Percentiles rank a stretch among this genome's conserved stretches.
These are phyloP conservation scores for Rhodotorula sp. DNA, from an alignment of 1,284 basidiomycete genomes.

Conservation along the genomic window DNA sequence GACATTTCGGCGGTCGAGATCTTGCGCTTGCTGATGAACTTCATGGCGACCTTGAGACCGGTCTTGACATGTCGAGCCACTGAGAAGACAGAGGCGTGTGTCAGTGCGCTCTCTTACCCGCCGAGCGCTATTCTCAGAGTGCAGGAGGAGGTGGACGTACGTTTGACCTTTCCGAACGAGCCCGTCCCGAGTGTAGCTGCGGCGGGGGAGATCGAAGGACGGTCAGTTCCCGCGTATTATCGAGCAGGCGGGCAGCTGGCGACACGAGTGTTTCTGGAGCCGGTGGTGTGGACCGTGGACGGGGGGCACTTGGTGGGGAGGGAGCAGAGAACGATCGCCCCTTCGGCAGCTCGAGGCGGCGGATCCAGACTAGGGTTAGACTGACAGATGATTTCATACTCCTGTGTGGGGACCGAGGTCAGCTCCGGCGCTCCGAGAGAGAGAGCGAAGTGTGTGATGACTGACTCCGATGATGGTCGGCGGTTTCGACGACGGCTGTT, in stretches of 20 bases:
- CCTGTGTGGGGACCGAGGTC: conserved; percentile 1
- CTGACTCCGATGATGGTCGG: conserved; percentile 25
- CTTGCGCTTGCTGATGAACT: conserved; percentile 92
- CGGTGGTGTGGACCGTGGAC: too few relatives aligned
- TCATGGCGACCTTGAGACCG: conserved; percentile 94
- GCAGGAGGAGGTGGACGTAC: conserved; percentile 57
- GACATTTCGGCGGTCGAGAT: conserved; percentile 90
- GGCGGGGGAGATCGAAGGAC: too few relatives aligned
- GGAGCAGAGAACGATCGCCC: neutral
- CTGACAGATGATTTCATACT: conserved; percentile 52
- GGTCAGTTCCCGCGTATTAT: conserved; percentile 7
- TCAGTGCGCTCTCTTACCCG: neutral
- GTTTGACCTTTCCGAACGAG: conserved; percentile 97
- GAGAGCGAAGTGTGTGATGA: neutral
- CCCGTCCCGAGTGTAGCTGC: conserved; percentile 61
- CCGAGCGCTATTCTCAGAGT: neutral
- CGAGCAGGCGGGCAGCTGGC: too few relatives aligned
- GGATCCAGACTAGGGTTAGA: too few relatives aligned
- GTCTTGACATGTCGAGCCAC: conserved; percentile 93
- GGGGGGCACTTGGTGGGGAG: neutral
- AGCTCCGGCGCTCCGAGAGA: neutral
- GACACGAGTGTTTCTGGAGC: too few relatives aligned
- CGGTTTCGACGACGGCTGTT: neutral
- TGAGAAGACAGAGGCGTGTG: conserved; percentile 49
- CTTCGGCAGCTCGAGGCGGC: too few relatives aligned